Conservation (phyloP, 1,284 basidiomycete genomes). For the Trichosporon inkin region DNA sequence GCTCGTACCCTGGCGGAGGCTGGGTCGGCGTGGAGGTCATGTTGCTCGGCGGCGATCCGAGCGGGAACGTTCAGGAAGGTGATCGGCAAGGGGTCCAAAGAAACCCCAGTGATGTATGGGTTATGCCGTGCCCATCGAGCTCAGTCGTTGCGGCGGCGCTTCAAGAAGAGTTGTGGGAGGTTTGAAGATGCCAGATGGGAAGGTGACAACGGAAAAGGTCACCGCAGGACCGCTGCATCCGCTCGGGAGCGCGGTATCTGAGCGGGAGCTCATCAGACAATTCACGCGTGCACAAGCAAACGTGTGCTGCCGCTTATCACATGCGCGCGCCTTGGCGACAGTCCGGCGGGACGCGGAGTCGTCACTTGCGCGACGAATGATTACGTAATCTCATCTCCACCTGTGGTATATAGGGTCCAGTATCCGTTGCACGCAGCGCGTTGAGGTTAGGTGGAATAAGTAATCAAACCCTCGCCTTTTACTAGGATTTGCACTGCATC, state of each 20-base stretch:
- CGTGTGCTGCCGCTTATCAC: not conserved
- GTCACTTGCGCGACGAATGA: too few relatives aligned
- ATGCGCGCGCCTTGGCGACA: not conserved
- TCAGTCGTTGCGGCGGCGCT: not conserved
- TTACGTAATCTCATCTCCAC: too few relatives aligned
- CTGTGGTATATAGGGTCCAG: too few relatives aligned
- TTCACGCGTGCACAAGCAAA: not conserved
- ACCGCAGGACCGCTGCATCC: not conserved
- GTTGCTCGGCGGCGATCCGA: not conserved
- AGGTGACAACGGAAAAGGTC: not conserved
- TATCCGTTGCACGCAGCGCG: too few relatives aligned
- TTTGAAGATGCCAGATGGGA: not conserved
- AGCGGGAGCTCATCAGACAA: not conserved
- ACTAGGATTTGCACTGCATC: not conserved
- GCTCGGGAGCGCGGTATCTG: not conserved
- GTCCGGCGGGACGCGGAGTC: not conserved
- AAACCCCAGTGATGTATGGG: not conserved
- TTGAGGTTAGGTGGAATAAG: too few relatives aligned
- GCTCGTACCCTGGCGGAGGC: not conserved
- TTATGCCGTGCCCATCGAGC: constrained; percentile 9
- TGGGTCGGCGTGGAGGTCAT: not conserved
- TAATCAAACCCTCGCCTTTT: not conserved
- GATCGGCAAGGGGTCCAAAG: constrained; percentile 1
- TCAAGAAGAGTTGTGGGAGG: not conserved
- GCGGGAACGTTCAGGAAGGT: not conserved